These are phyloP conservation scores for Rhodotorula graminis DNA, from an alignment of 768 basidiomycete species.

Conservation along the genomic window DNA sequence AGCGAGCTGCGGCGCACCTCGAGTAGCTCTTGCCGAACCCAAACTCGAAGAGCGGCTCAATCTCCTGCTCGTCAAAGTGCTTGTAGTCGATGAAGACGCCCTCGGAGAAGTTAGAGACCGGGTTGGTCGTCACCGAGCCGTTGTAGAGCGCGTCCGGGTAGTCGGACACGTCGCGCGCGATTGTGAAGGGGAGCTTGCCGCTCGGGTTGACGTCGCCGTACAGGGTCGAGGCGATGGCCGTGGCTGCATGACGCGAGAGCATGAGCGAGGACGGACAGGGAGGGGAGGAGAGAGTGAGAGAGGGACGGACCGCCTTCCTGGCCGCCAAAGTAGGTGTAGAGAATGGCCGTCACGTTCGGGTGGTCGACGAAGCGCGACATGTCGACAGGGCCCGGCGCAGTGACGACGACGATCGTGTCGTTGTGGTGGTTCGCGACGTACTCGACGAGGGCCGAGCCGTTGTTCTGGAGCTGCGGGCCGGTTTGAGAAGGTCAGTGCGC, in stretches of 20 bases:
- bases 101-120: conserved; percentile 40
- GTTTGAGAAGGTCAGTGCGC: background rate
- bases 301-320: conserved; percentile 51
- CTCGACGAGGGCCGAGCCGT: conserved; percentile 41
- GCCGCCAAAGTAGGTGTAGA: conserved; percentile 39
- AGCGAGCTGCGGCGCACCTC: background rate
- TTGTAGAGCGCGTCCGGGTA: conserved; percentile 45
- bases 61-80: conserved; percentile 22
- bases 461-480: conserved; percentile 13
- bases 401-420: conserved; percentile 41
- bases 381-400: conserved; percentile 50
- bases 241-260: conserved; percentile 44
- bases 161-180: conserved; percentile 24
- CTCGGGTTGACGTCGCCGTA: conserved; percentile 62
- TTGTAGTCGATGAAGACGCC: conserved; percentile 47
- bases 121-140: background rate
- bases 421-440: conserved; percentile 42
- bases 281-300: too few species aligned
- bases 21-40: conserved; percentile 44
- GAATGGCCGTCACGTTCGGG: conserved; percentile 28
- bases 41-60: conserved; percentile 42
- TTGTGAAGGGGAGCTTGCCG: conserved; percentile 53
- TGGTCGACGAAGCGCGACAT: conserved; percentile 54
- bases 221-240: conserved; percentile 57
- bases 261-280: too few species aligned